Evolutionary conservation across 768 basidiomycete genomes (phyloP).

Genomic region (Brasilioporus rufonigricans): DNA sequence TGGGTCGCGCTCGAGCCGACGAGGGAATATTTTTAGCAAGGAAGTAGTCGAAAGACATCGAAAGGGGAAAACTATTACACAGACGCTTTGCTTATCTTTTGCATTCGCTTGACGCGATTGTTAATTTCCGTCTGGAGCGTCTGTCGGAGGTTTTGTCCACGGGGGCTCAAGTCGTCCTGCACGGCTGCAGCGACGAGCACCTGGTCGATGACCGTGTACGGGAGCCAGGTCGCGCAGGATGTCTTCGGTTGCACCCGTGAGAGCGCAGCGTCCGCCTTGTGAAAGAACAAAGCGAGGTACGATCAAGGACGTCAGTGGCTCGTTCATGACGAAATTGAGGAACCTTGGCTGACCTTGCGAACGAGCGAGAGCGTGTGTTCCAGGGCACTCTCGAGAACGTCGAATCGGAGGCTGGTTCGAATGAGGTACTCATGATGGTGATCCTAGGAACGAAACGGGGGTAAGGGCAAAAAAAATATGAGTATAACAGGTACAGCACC

Average conservation of each 20-base stretch:
- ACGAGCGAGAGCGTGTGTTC: slow-evolving; percentile 70
- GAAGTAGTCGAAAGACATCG: neutral
- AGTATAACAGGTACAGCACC: neutral
- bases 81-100: slow-evolving; percentile 54
- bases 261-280: slow-evolving; percentile 57
- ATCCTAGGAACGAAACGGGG: slow-evolving; percentile 34
- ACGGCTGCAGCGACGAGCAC: slow-evolving; percentile 64
- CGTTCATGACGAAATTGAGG: neutral
- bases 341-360: slow-evolving; percentile 53
- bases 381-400: slow-evolving; percentile 74
- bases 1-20: neutral
- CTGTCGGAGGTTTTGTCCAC: slow-evolving; percentile 39
- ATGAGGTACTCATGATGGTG: slow-evolving; percentile 85
- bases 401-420: slow-evolving; percentile 72
- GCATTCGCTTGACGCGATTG: slow-evolving; percentile 64
- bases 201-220: slow-evolving; percentile 82
- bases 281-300: slow-evolving; percentile 1
- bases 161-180: slow-evolving; percentile 47
- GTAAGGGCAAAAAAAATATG: neutral
- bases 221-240: slow-evolving; percentile 71
- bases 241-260: slow-evolving; percentile 51
- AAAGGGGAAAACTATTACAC: slow-evolving; percentile 8
- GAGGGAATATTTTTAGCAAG: neutral
- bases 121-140: slow-evolving; percentile 59
- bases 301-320: slow-evolving; percentile 10